phyloP scores from a whole-genome alignment of 495 filamentous ascomycete species.

The Penicillium cosmopolitanum region DNA sequence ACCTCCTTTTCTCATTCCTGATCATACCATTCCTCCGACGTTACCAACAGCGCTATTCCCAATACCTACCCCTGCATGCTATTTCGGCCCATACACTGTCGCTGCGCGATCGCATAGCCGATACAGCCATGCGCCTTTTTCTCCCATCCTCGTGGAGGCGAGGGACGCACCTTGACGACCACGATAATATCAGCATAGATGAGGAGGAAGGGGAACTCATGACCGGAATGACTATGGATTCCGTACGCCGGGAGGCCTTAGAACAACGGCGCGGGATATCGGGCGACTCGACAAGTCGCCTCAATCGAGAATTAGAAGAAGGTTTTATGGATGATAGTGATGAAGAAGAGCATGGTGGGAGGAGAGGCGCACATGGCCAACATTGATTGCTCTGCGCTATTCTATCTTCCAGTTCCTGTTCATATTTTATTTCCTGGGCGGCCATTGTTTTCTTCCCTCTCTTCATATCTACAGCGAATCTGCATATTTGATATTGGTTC shows the following conservation, averaged over 20 bases:
- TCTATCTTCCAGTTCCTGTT: too few relatives aligned
- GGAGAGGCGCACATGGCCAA: not conserved
- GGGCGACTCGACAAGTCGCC: slow-evolving; percentile 53
- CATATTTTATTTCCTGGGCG: not conserved
- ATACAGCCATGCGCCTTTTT: slow-evolving; percentile 56
- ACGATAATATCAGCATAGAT: slow-evolving; percentile 66
- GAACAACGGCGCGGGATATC: slow-evolving; percentile 47
- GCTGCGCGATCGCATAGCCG: slow-evolving; percentile 62
- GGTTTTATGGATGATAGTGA: slow-evolving; percentile 85
- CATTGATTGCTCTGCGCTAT: slow-evolving; percentile 5
- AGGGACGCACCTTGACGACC: slow-evolving; percentile 46
- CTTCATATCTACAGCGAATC: not conserved
- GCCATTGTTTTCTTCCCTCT: not conserved
- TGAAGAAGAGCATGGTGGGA: slow-evolving; percentile 50
- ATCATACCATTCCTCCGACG: slow-evolving; percentile 75
- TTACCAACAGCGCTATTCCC: slow-evolving; percentile 72
- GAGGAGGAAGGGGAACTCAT: slow-evolving; percentile 71
- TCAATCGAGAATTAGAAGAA: slow-evolving; percentile 82
- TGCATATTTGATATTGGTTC: not conserved
- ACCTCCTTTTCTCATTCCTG: slow-evolving; percentile 69
- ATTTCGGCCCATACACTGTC: slow-evolving; percentile 65
- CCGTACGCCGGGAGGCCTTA: slow-evolving; percentile 52
- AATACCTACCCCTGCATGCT: slow-evolving; percentile 68
- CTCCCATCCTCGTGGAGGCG: slow-evolving; percentile 60
- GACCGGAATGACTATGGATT: slow-evolving; percentile 60